These are phyloP conservation scores for Rubroboletus pulcherrimus DNA, from an alignment of 768 basidiomycete genomes.

Conservation along the genomic window DNA sequence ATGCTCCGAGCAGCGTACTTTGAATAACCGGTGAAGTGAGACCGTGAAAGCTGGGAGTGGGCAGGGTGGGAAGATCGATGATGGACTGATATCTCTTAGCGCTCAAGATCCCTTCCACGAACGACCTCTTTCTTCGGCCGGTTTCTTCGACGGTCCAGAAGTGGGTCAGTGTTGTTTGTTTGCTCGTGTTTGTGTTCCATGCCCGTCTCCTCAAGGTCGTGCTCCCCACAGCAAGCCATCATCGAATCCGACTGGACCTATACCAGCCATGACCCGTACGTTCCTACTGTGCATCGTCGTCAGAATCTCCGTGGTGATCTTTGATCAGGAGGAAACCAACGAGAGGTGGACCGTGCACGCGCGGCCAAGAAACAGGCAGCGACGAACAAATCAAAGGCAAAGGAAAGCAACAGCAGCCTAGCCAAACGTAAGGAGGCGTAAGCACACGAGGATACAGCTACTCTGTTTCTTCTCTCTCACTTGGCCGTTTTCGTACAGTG, in stretches of 20 bases:
- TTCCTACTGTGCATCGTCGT: slow-evolving; percentile 10
- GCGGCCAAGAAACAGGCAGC: slow-evolving; percentile 68
- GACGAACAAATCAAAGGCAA: slow-evolving; percentile 53
- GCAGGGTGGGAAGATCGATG: slow-evolving; percentile 11
- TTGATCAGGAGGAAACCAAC: slow-evolving; percentile 72
- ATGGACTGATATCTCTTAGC: neutral
- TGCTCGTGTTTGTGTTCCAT: slow-evolving; percentile 20
- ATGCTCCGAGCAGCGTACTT: slow-evolving; percentile 3
- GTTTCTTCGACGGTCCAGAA: slow-evolving; percentile 4
- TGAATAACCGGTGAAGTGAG: slow-evolving; percentile 8
- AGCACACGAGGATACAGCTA: slow-evolving; percentile 32
- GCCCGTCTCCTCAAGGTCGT: neutral
- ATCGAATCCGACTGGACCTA: slow-evolving; percentile 4
- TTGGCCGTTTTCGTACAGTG: slow-evolving; percentile 42
- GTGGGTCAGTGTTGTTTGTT: slow-evolving; percentile 14
- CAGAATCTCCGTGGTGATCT: slow-evolving; percentile 8
- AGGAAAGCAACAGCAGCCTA: slow-evolving; percentile 61
- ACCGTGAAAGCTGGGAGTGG: slow-evolving; percentile 1
- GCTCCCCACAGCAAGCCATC: neutral
- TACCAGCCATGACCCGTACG: slow-evolving; percentile 52
- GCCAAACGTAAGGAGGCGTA: slow-evolving; percentile 75
- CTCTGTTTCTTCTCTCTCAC: slow-evolving; percentile 20
- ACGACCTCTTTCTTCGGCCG: slow-evolving; percentile 1
- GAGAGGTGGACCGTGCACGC: slow-evolving; percentile 69
- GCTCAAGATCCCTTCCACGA: slow-evolving; percentile 19